Base-by-base conservation (phyloP, 1,139 yeast genomes). In the Lodderomyces pseudojiufengensis region DNA sequence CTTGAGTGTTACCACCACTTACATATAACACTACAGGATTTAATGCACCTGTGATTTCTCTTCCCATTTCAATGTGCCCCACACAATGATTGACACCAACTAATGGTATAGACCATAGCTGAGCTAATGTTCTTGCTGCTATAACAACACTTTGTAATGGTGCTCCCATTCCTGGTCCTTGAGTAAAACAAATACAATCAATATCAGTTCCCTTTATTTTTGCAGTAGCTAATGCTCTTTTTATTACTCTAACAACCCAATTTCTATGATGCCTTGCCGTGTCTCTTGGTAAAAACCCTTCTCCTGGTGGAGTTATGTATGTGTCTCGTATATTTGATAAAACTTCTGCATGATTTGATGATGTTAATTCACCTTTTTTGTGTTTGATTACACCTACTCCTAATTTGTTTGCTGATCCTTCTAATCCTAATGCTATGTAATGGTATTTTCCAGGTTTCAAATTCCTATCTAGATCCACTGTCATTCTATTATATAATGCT, bases 111-210 rank as follows among this genome's bases (percentile, higher is more conserved):
- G 75, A 55, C 95, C 95, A 88, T 51, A 92, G 55, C 47, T 83
- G 79, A 13, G 92, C 70, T 32, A 90, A 63, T 0, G 97, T 81
- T 51, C 99, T 70, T 2, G 98, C 98, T 1, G 95, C 95, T 31
- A 92, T 70, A 2, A 84, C 97, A 27, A 88, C 97, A 44, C 94
- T 80, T 50, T 92, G 96, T 40, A 92, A 65, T 0, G 98, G 99
- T 1, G 97, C 97, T 3, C 98, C 99, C 98, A 92, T 94, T 2
- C 99, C 99, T 0, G 98, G 98, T 4, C 98, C 99, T 59, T 85
- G 95, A 2, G 97, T 92, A 57, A 90, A 92, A 57, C 97, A 88
- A 37, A 92, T 84, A 49, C 95, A 88, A 58, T 90, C 96, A 20
- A 92, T 61, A 35, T 87, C 94, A 2, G 54, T 35, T 0, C 73